phyloP scores from a whole-genome alignment of 164 flowering plant genomes.

The Aristolochia contorta region DNA sequence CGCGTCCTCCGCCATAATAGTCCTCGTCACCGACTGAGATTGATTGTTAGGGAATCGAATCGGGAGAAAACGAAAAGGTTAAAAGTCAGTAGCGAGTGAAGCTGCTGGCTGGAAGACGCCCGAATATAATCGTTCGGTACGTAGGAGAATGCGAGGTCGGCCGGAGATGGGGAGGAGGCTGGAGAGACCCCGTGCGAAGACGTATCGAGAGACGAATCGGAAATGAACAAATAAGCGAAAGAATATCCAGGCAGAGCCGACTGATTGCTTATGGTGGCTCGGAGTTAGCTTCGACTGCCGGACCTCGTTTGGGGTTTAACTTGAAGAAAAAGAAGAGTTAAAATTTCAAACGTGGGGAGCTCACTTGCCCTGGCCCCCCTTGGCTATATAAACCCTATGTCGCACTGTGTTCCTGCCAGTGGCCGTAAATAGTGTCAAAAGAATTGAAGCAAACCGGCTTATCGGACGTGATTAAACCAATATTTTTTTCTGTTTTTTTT shows the following conservation, averaged over 20 bases:
- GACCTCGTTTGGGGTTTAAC: neutral
- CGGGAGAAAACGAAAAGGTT: neutral
- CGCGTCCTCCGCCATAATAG: neutral
- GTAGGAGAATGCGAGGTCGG: neutral
- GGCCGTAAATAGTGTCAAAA: too few species aligned
- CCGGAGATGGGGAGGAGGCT: neutral
- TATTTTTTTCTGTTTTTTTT: too few species aligned
- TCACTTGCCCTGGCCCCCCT: too few species aligned
- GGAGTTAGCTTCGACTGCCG: neutral
- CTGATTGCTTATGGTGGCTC: neutral
- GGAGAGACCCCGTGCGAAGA: neutral
- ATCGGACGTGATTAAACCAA: too few species aligned
- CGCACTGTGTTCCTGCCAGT: too few species aligned
- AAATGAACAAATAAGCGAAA: neutral
- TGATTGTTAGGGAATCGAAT: constrained; percentile 1
- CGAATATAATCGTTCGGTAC: too few species aligned
- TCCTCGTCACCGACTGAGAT: neutral
- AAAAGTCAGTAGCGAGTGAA: neutral
- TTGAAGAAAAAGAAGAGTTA: too few species aligned
- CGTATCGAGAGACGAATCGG: neutral
- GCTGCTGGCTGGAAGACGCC: neutral
- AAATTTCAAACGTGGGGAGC: too few species aligned
- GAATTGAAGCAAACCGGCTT: too few species aligned
- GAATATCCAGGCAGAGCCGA: neutral
- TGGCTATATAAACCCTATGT: too few species aligned